These are phyloP conservation scores for Huntiella abstrusa DNA, from an alignment of 2,329 filamentous ascomycete genomes.

Conservation along the genomic window DNA sequence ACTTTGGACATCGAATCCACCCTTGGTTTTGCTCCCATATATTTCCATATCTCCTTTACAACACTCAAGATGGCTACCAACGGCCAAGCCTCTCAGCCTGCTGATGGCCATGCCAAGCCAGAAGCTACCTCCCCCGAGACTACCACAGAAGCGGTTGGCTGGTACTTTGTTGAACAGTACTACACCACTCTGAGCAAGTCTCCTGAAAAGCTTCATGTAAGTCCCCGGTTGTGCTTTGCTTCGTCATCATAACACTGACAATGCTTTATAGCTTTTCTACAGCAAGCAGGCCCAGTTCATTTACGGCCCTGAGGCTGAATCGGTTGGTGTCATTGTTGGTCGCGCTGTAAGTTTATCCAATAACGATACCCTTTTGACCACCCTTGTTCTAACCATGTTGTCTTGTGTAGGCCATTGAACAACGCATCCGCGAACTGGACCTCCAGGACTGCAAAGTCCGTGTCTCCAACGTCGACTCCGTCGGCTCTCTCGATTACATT, in stretches of 20 bases:
- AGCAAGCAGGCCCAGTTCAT: slow-evolving; percentile 92
- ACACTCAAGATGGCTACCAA: slow-evolving; percentile 32
- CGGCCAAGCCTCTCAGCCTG: slow-evolving; percentile 30
- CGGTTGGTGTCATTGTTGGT: slow-evolving; percentile 69
- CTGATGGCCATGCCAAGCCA: slow-evolving; percentile 18
- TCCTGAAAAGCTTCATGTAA: slow-evolving; percentile 75
- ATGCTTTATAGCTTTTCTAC: slow-evolving; percentile 56
- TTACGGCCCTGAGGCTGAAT: slow-evolving; percentile 76
- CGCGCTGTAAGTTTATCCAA: slow-evolving; percentile 42
- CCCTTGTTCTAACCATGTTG: not conserved
- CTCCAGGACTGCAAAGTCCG: slow-evolving; percentile 98
- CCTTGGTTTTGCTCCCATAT: slow-evolving; percentile 4
- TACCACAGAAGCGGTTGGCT: slow-evolving; percentile 86
- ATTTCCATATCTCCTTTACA: slow-evolving; percentile 13
- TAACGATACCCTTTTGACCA: not conserved
- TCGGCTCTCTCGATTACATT: slow-evolving; percentile 82
- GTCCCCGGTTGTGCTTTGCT: slow-evolving; percentile 16
- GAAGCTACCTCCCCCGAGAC: slow-evolving; percentile 26
- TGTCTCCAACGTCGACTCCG: slow-evolving; percentile 92
- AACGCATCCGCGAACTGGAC: slow-evolving; percentile 80
- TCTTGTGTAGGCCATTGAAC: slow-evolving; percentile 56
- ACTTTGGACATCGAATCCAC: slow-evolving; percentile 1
- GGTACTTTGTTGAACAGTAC: slow-evolving; percentile 99
- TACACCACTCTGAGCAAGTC: slow-evolving; percentile 93
- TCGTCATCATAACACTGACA: not conserved